Evolutionary conservation across 202 grass and related monocot species (phyloP).

Genomic region (Musa balbisiana): DNA sequence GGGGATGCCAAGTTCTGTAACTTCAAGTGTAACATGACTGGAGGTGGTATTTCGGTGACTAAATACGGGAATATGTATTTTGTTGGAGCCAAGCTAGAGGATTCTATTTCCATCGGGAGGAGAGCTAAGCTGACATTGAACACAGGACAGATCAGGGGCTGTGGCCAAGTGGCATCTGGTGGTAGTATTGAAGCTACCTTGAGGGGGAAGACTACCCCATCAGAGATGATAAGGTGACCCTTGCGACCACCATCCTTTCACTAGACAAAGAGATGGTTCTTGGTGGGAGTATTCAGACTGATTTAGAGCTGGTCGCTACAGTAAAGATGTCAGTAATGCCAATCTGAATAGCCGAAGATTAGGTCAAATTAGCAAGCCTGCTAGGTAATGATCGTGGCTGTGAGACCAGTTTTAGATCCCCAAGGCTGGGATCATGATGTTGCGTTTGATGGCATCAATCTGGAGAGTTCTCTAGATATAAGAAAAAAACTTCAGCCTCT

Average conservation of each 20-base stretch:
- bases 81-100: slow-evolving; percentile 61
- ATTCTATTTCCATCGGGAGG: slow-evolving; percentile 43
- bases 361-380: too few relatives aligned
- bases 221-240: too few relatives aligned
- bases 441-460: slow-evolving; percentile 80
- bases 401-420: slow-evolving; percentile 72
- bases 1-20: slow-evolving; percentile 49
- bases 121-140: slow-evolving; percentile 37
- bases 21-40: slow-evolving; percentile 50
- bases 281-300: too few relatives aligned
- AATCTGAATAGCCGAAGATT: too few relatives aligned
- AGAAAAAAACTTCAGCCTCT: slow-evolving; percentile 38
- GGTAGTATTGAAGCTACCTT: slow-evolving; percentile 53
- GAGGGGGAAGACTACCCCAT: too few relatives aligned
- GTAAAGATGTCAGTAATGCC: too few relatives aligned
- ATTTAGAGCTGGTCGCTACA: too few relatives aligned
- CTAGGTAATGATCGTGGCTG: slow-evolving; percentile 57
- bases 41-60: slow-evolving; percentile 60
- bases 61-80: slow-evolving; percentile 69
- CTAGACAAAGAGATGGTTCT: too few relatives aligned
- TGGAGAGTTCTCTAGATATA: slow-evolving; percentile 46
- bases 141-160: slow-evolving; percentile 47
- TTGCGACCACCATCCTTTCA: too few relatives aligned
- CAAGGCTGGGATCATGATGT: slow-evolving; percentile 98
- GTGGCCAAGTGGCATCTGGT: slow-evolving; percentile 65